These are phyloP conservation scores for Aegilops longissima DNA, from an alignment of 176 grass and related monocot genomes.

Conservation along the genomic window DNA sequence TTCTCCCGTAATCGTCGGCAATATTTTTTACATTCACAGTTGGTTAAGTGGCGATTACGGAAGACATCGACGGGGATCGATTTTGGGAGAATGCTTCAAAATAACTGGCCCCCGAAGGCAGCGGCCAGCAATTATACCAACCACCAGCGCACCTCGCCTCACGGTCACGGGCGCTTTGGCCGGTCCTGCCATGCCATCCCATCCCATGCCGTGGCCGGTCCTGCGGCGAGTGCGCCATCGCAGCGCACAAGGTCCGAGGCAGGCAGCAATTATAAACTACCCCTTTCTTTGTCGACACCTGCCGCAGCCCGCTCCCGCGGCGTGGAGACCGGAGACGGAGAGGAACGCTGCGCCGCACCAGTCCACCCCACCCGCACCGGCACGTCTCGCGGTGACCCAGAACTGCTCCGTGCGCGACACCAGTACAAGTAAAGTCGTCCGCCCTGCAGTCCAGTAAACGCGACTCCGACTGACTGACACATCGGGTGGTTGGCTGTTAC, in stretches of 20 bases:
- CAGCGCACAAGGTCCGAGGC: neutral
- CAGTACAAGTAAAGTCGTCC: neutral
- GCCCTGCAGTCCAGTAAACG: neutral
- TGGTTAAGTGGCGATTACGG: too few relatives aligned
- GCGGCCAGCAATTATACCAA: neutral
- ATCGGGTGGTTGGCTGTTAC: too few relatives aligned
- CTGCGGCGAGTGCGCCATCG: too few relatives aligned
- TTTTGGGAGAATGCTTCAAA: too few relatives aligned
- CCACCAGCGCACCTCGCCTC: neutral
- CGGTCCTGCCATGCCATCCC: neutral
- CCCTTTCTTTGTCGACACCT: neutral
- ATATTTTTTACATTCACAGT: too few relatives aligned
- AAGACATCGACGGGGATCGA: too few relatives aligned
- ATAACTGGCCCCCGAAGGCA: neutral
- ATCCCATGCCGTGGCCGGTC: too few relatives aligned
- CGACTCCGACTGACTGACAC: slow-evolving; percentile 8
- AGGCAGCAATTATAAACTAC: slow-evolving; percentile 14
- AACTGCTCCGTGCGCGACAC: neutral
- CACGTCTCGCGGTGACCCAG: neutral
- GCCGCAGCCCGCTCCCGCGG: neutral
- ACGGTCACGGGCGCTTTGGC: neutral
- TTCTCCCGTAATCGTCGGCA: too few relatives aligned
- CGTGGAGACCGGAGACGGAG: neutral
- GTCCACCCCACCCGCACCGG: neutral
- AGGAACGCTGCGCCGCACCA: too few relatives aligned